These are phyloP conservation scores for Graphium sp. DNA, from an alignment of 2,329 filamentous ascomycete species.

Conservation along the genomic window DNA sequence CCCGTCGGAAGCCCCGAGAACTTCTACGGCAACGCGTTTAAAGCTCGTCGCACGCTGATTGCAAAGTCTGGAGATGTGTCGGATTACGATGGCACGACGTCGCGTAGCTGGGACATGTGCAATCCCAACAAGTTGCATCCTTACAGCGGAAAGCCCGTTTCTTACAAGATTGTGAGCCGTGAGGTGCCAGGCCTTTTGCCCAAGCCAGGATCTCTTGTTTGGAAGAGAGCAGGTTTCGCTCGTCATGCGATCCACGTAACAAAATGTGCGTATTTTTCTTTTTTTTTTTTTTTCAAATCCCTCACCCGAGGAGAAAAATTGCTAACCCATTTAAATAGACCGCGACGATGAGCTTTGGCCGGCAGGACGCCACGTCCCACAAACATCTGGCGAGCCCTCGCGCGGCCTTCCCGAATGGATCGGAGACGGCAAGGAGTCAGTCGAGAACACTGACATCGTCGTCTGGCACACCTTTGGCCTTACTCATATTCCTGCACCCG, in stretches of 20 bases:
- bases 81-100: slow-evolving; percentile 67
- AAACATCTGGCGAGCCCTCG: slow-evolving; percentile 68
- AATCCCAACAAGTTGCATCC: slow-evolving; percentile 76
- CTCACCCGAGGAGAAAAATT: too few species aligned
- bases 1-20: slow-evolving; percentile 71
- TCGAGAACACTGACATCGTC: slow-evolving; percentile 74
- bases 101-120: slow-evolving; percentile 77
- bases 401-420: slow-evolving; percentile 64
- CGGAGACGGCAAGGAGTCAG: slow-evolving; percentile 45
- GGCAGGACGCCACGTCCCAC: slow-evolving; percentile 73
- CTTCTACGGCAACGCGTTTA: slow-evolving; percentile 81
- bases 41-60: slow-evolving; percentile 67
- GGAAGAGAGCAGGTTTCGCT: slow-evolving; percentile 80
- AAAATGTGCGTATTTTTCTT: slow-evolving; percentile 43
- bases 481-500: slow-evolving; percentile 74
- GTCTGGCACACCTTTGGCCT: slow-evolving; percentile 91
- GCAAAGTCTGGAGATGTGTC: slow-evolving; percentile 52
- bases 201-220: slow-evolving; percentile 66
- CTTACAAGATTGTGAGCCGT: slow-evolving; percentile 79
- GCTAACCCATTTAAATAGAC: slow-evolving; percentile 38
- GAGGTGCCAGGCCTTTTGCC: slow-evolving; percentile 68
- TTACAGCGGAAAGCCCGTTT: slow-evolving; percentile 68
- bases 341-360: slow-evolving; percentile 69
- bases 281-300: neutral
- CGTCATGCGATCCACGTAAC: slow-evolving; percentile 80